phyloP scores from a whole-genome alignment of 208 protist genomes.

The Naegleria fowleri region DNA sequence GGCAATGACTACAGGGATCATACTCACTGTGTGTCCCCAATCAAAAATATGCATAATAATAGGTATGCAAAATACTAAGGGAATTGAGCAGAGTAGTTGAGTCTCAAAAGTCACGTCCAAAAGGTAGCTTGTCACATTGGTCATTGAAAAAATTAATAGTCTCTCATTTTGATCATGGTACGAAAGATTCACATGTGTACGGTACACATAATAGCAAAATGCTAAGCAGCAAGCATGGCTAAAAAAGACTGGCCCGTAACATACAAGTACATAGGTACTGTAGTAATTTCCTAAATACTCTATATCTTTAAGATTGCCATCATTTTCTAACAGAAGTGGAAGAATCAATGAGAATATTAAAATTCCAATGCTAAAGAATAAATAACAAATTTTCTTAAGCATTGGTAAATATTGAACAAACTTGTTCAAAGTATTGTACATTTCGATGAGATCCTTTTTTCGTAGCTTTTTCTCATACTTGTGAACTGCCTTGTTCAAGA shows the following conservation, averaged over 20 bases:
- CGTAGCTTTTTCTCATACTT: neutral
- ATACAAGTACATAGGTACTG: neutral
- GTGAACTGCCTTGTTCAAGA: neutral
- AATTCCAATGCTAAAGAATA: neutral
- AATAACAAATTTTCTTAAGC: neutral
- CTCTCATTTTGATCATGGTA: constrained; percentile 1
- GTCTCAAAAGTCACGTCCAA: neutral
- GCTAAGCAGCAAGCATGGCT: neutral
- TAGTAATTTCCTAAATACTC: neutral
- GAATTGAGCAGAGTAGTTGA: neutral
- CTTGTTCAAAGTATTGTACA: neutral
- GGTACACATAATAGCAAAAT: neutral
- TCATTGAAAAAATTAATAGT: neutral
- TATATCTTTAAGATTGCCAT: neutral
- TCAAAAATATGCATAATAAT: neutral
- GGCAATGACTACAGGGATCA: neutral
- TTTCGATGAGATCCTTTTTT: neutral
- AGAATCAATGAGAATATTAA: neutral
- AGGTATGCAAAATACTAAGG: neutral
- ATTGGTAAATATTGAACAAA: neutral
- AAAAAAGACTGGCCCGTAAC: neutral
- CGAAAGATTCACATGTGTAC: neutral
- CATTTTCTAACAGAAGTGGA: neutral
- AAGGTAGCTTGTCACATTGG: neutral
- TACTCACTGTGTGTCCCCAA: neutral